phyloP scores from a whole-genome alignment of 192 early-diverging fungal genomes.

The Podila verticillata region DNA sequence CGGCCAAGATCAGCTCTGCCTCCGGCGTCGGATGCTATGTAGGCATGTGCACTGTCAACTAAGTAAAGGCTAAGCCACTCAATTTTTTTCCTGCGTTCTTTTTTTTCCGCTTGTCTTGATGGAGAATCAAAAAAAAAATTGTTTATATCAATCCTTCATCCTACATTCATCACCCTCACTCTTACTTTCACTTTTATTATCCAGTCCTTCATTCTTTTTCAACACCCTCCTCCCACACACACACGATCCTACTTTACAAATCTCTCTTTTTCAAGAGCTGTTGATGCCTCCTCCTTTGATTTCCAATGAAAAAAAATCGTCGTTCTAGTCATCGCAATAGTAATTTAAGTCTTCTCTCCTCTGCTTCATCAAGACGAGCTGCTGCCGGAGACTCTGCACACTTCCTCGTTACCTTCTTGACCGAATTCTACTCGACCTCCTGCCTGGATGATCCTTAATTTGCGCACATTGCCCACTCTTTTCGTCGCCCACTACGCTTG shows the following conservation, averaged over 20 bases:
- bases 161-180: too few species aligned
- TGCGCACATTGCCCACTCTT: slow-evolving; percentile 11
- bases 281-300: slow-evolving; percentile 49
- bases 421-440: slow-evolving; percentile 50
- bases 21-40: slow-evolving; percentile 33
- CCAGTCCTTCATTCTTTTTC: background rate
- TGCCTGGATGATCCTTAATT: slow-evolving; percentile 55
- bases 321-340: slow-evolving; percentile 42
- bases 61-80: too few species aligned
- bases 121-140: too few species aligned
- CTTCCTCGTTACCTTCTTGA: slow-evolving; percentile 49
- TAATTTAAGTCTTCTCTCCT: slow-evolving; percentile 31
- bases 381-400: slow-evolving; percentile 40
- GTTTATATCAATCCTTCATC: too few species aligned
- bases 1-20: slow-evolving; percentile 45
- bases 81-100: too few species aligned
- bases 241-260: slow-evolving; percentile 1
- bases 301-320: slow-evolving; percentile 54
- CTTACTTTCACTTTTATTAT: too few species aligned
- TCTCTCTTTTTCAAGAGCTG: slow-evolving; percentile 18
- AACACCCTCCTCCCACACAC: background rate
- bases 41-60: slow-evolving; percentile 12
- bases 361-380: slow-evolving; percentile 40
- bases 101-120: too few species aligned
- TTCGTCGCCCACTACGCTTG: background rate